A percentile compares a stretch with the other conserved stretches of the same genome.
Evolutionary conservation across 768 basidiomycete species (phyloP).

Genomic region (Rhodocollybia butyracea): DNA sequence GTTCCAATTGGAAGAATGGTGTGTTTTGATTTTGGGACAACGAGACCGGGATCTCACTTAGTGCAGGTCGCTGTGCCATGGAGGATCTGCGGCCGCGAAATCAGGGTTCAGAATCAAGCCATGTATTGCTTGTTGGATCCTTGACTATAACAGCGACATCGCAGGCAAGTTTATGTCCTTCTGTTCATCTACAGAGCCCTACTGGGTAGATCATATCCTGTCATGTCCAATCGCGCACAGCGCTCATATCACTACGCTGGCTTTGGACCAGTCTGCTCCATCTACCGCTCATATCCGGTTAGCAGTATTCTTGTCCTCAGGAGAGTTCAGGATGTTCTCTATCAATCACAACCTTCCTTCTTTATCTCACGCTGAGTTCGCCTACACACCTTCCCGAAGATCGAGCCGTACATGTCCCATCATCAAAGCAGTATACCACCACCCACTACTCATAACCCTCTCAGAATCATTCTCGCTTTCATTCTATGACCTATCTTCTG

Average conservation of each 20-base stretch:
- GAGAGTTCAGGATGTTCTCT: slow-evolving; percentile 61
- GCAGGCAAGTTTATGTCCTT: slow-evolving; percentile 28
- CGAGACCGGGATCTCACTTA: slow-evolving; percentile 16
- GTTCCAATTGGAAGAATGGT: slow-evolving; percentile 82
- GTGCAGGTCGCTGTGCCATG: slow-evolving; percentile 62
- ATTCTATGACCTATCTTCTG: slow-evolving; percentile 65
- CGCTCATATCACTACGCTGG: slow-evolving; percentile 56
- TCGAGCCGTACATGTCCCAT: slow-evolving; percentile 42
- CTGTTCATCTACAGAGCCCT: slow-evolving; percentile 35
- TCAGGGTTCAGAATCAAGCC: slow-evolving; percentile 18
- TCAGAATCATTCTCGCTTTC: slow-evolving; percentile 65
- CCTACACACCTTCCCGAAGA: slow-evolving; percentile 45
- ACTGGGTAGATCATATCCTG: slow-evolving; percentile 34
- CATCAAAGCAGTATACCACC: slow-evolving; percentile 70
- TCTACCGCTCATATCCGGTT: slow-evolving; percentile 41
- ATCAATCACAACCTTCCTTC: slow-evolving; percentile 45
- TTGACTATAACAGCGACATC: slow-evolving; percentile 59
- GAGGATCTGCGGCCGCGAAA: slow-evolving; percentile 11
- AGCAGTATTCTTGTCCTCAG: slow-evolving; percentile 61
- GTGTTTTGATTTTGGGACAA: slow-evolving; percentile 16
- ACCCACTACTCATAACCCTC: slow-evolving; percentile 72
- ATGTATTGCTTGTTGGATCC: slow-evolving; percentile 58
- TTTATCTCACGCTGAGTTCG: slow-evolving; percentile 38
- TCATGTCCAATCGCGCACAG: slow-evolving; percentile 37
- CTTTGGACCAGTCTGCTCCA: slow-evolving; percentile 73